phyloP scores from a whole-genome alignment of 805 yeast genomes.

The Candida orba region DNA sequence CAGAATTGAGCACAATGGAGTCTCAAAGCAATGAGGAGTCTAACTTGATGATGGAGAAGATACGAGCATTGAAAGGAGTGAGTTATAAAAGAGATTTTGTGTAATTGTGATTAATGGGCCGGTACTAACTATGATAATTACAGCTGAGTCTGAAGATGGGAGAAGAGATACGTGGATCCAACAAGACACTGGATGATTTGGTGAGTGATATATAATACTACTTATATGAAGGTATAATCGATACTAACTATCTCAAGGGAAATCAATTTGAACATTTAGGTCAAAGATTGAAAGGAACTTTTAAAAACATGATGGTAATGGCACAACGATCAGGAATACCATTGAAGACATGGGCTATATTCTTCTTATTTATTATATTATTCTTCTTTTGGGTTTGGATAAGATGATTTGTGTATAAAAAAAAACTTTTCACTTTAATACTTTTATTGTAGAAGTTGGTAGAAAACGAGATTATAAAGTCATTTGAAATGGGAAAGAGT shows the following conservation, averaged over 20 bases:
- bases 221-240: no score
- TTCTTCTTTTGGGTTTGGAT: constrained; percentile 45
- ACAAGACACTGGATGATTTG: constrained; percentile 35
- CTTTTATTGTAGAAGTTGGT: not conserved
- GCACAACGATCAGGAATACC: constrained; percentile 60
- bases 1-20: constrained; percentile 52
- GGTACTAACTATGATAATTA: not conserved
- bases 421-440: not conserved
- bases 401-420: not conserved
- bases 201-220: constrained; percentile 8
- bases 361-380: constrained; percentile 40
- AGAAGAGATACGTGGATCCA: constrained; percentile 52
- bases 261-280: constrained; percentile 42
- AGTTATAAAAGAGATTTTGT: constrained; percentile 3
- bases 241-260: constrained; percentile 13
- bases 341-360: constrained; percentile 52
- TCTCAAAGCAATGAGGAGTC: constrained; percentile 59
- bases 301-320: constrained; percentile 52
- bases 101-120: not conserved
- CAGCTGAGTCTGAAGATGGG: constrained; percentile 51
- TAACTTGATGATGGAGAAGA: constrained; percentile 45
- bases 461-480: not conserved
- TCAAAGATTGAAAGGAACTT: constrained; percentile 42
- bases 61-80: constrained; percentile 45
- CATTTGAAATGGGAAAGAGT: not conserved